Percentiles rank a stretch among this genome's conserved stretches.
These are phyloP conservation scores for Begonia loranthoides DNA, from an alignment of 306 rosid species.

Conservation along the genomic window DNA sequence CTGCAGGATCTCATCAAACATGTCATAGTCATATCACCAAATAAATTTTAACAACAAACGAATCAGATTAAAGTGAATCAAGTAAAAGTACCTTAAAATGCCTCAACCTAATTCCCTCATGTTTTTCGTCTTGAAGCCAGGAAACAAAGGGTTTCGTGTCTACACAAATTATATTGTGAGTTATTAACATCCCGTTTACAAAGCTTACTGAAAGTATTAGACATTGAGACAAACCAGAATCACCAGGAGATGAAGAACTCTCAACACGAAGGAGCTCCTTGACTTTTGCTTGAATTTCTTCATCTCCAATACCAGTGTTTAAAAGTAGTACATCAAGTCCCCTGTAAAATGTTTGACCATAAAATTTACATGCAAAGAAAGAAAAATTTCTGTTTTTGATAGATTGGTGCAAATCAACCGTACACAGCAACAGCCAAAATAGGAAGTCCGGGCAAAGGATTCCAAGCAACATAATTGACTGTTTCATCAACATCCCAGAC, in stretches of 20 bases:
- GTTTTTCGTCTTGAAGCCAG: conserved; percentile 73
- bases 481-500: conserved; percentile 69
- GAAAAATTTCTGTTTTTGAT: no score
- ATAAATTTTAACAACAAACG: not conserved
- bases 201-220: no score
- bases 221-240: conserved; percentile 31
- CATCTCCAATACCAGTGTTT: conserved; percentile 60
- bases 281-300: conserved; percentile 55
- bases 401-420: conserved; percentile 16
- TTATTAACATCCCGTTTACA: no score
- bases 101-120: conserved; percentile 50
- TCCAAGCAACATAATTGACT: conserved; percentile 77
- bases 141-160: conserved; percentile 32
- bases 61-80: conserved; percentile 6
- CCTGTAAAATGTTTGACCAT: conserved; percentile 21
- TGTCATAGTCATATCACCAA: conserved; percentile 8
- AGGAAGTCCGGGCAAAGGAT: conserved; percentile 64
- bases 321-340: conserved; percentile 66
- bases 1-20: conserved; percentile 40
- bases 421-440: conserved; percentile 64
- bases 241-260: conserved; percentile 27
- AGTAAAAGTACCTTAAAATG: conserved; percentile 61
- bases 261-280: conserved; percentile 53
- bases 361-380: no score
- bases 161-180: conserved; percentile 8